Base-by-base conservation (phyloP, 148 eudicot species). In the Fagopyrum tataricum region DNA sequence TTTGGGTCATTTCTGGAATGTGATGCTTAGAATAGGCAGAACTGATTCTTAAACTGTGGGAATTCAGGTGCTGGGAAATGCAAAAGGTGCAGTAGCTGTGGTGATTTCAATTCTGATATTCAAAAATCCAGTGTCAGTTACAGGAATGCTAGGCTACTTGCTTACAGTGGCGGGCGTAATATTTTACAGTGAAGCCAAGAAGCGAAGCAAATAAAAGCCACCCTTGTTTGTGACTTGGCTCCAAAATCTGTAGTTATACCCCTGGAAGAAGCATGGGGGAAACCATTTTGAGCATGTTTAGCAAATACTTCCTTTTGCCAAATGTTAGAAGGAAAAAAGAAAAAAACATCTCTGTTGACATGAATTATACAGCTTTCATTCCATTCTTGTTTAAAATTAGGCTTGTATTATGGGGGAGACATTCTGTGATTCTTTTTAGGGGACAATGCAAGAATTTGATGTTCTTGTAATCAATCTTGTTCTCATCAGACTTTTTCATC, bases 101-200 rank as follows among this genome's bases (percentile, higher is more conserved):
- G 75, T 72, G 1, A 44, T 72, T 52, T 72, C 75, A 4, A 72
- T 72, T 13, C 26, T 73, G 46, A 73, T 73, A 24, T 73, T 73
- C 66, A 52, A 18, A n/a, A 73, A 73, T 53, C 75, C 75, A 2
- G 75, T 73, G 7, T 73, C 75, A 24, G 75, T 73, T 23, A 73
- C 75, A 17, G 75, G 75, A 42, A 73, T 73, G 75, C 67, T 73
- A 31, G 75, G 75, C 43, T 73, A 73, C 46, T 49, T 53, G 46
- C 66, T 73, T 37, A 73, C 75, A 8, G 75, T 73, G 26, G n/a
- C 55, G 14, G 75, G 75, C 2, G 75, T 73, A 4, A 26, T 73
- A 17, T 44, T 73, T 24, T 73, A 73, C 75, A 73, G 75, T 53
- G 75, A 73, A 53, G 75, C 75, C 75, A 73, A 73, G 75, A 73